A percentile compares a stretch with the other conserved stretches of the same genome.
phyloP scores from a whole-genome alignment of 495 filamentous ascomycete species.

The Evernia prunastri region DNA sequence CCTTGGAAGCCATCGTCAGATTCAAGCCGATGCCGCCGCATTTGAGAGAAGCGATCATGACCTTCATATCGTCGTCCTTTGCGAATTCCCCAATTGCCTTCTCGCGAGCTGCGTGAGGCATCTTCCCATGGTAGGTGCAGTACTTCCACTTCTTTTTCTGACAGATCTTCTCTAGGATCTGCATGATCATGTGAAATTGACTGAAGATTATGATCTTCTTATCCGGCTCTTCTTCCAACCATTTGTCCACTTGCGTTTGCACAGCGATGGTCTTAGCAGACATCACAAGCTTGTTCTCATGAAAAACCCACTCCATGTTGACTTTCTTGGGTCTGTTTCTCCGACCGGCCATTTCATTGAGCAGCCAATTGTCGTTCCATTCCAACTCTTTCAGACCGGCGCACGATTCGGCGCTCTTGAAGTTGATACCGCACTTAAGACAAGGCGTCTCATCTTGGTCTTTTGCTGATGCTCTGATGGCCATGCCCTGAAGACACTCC shows the following conservation, averaged over 20 bases:
- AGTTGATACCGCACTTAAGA: conserved; percentile 20
- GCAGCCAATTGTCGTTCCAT: neutral
- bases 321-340: neutral
- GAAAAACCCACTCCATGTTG: too few relatives aligned
- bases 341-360: neutral
- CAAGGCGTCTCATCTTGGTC: conserved; percentile 26
- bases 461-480: conserved; percentile 21
- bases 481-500: conserved; percentile 36
- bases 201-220: conserved; percentile 41
- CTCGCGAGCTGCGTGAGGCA: conserved; percentile 28
- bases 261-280: conserved; percentile 24
- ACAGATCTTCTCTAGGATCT: conserved; percentile 31
- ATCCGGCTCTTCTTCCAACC: conserved; percentile 32
- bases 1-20: conserved; percentile 49
- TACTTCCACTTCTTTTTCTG: conserved; percentile 27
- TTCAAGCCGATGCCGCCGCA: conserved; percentile 45
- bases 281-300: conserved; percentile 18
- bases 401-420: conserved; percentile 19
- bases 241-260: conserved; percentile 27
- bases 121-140: conserved; percentile 33
- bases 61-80: conserved; percentile 24
- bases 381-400: conserved; percentile 21
- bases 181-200: conserved; percentile 32
- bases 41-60: conserved; percentile 42
- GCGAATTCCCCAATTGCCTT: conserved; percentile 31